Conservation (phyloP, 139 green algal genomes). For the Chlamydomonas sphaeroides region DNA sequence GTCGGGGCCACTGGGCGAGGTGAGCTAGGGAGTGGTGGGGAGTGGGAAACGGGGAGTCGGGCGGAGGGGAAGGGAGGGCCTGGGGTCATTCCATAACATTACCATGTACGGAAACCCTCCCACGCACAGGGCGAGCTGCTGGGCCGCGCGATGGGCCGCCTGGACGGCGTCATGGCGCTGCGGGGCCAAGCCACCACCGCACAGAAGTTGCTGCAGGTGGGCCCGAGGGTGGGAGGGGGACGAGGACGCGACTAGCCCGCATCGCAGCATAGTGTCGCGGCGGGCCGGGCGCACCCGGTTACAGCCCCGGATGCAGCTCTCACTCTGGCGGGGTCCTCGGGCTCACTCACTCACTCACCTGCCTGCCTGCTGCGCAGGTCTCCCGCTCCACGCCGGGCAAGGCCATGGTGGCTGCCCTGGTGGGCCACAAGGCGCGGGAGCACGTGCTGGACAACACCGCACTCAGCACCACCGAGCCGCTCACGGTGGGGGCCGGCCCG, state of each 20-base stretch:
- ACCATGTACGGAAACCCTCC: background rate
- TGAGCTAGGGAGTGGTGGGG: constrained; percentile 8
- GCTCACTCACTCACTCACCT: too few species aligned
- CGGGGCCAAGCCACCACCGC: constrained; percentile 5
- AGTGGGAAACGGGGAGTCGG: too few species aligned
- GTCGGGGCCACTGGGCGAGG: constrained; percentile 58
- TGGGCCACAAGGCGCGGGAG: constrained; percentile 62
- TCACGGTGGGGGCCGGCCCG: background rate
- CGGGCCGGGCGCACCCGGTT: too few species aligned
- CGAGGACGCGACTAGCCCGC: too few species aligned
- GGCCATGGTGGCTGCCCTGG: constrained; percentile 16
- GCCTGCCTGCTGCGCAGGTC: background rate
- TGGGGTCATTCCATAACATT: too few species aligned
- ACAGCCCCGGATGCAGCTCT: too few species aligned
- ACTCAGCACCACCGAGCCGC: constrained; percentile 9
- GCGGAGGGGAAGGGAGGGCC: too few species aligned
- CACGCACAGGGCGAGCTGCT: constrained; percentile 49
- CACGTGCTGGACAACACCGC: constrained; percentile 54
- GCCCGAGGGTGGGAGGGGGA: constrained; percentile 6
- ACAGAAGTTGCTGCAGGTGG: constrained; percentile 69
- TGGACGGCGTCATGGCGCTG: constrained; percentile 50
- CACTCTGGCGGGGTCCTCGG: too few species aligned
- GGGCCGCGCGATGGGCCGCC: background rate
- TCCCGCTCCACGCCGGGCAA: constrained; percentile 13
- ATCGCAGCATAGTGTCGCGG: too few species aligned